Conservation (phyloP, 2,329 filamentous ascomycete species). For the Lizonia empirigonia region DNA sequence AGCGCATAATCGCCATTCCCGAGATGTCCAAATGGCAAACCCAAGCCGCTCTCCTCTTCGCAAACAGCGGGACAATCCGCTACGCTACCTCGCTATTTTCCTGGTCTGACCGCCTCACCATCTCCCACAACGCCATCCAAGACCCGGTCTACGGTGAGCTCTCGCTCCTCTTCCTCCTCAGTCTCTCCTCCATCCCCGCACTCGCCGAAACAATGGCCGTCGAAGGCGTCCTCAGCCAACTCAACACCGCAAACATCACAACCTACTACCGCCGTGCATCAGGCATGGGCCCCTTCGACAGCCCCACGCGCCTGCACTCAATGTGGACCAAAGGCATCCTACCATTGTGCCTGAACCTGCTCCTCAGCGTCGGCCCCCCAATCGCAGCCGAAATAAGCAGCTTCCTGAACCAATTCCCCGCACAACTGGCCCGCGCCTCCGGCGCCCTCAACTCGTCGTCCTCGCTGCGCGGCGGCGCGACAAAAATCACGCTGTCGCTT, state of each 20-base stretch:
- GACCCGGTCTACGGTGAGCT: constrained; percentile 94
- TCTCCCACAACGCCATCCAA: constrained; percentile 58
- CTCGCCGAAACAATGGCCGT: constrained; percentile 90
- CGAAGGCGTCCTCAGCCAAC: constrained; percentile 78
- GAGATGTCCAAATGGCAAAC: constrained; percentile 69
- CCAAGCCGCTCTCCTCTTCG: constrained; percentile 55
- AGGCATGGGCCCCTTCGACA: constrained; percentile 78
- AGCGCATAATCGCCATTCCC: constrained; percentile 80
- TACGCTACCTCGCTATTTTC: constrained; percentile 88
- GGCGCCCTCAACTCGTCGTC: constrained; percentile 68
- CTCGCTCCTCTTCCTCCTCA: constrained; percentile 85
- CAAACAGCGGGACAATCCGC: constrained; percentile 71
- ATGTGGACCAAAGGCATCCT: constrained; percentile 91
- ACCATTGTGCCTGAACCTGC: constrained; percentile 85
- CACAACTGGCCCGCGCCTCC: constrained; percentile 74
- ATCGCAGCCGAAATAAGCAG: constrained; percentile 83
- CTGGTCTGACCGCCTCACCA: constrained; percentile 84
- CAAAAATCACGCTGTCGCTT: constrained; percentile 71
- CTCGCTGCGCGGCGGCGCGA: constrained; percentile 29
- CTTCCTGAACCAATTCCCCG: constrained; percentile 88
- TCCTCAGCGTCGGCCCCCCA: constrained; percentile 78
- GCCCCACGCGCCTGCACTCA: constrained; percentile 76
- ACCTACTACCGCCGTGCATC: constrained; percentile 72
- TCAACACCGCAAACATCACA: constrained; percentile 79
- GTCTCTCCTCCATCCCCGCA: constrained; percentile 78